phyloP scores from a whole-genome alignment of 805 yeast genomes.

The Candida takata region DNA sequence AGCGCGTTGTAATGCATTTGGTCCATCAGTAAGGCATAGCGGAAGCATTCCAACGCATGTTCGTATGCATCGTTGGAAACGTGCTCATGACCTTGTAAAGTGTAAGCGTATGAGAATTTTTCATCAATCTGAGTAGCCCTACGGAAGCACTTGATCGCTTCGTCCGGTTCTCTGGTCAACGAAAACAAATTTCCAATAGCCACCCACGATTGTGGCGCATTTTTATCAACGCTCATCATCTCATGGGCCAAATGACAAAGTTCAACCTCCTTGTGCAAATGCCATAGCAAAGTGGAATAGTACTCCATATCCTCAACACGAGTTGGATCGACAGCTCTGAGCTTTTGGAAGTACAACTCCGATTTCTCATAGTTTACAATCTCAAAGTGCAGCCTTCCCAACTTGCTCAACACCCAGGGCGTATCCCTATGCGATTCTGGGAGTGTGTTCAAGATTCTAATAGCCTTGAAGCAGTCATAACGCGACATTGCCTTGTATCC shows the following conservation, averaged over 20 bases:
- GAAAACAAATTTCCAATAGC: slow-evolving; percentile 86
- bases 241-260: slow-evolving; percentile 81
- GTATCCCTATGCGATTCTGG: slow-evolving; percentile 59
- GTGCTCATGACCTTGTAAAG: slow-evolving; percentile 90
- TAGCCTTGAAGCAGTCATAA: slow-evolving; percentile 77
- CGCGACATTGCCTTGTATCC: slow-evolving; percentile 52
- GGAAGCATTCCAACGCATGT: slow-evolving; percentile 75
- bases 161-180: slow-evolving; percentile 75
- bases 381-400: slow-evolving; percentile 82
- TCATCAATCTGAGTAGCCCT: slow-evolving; percentile 67
- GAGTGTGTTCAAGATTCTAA: slow-evolving; percentile 56
- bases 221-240: slow-evolving; percentile 53
- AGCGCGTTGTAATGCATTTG: slow-evolving; percentile 87
- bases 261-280: slow-evolving; percentile 71
- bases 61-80: slow-evolving; percentile 86
- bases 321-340: slow-evolving; percentile 68
- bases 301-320: slow-evolving; percentile 85
- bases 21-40: slow-evolving; percentile 71
- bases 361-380: slow-evolving; percentile 79
- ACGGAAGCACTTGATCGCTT: slow-evolving; percentile 81
- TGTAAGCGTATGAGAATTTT: slow-evolving; percentile 78
- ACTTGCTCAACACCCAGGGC: slow-evolving; percentile 78
- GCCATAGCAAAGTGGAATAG: slow-evolving; percentile 90
- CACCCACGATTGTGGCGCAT: slow-evolving; percentile 86
- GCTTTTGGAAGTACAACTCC: slow-evolving; percentile 50